Evolutionary conservation across 768 basidiomycete genomes (phyloP).

Genomic region (Piloderma croceum): DNA sequence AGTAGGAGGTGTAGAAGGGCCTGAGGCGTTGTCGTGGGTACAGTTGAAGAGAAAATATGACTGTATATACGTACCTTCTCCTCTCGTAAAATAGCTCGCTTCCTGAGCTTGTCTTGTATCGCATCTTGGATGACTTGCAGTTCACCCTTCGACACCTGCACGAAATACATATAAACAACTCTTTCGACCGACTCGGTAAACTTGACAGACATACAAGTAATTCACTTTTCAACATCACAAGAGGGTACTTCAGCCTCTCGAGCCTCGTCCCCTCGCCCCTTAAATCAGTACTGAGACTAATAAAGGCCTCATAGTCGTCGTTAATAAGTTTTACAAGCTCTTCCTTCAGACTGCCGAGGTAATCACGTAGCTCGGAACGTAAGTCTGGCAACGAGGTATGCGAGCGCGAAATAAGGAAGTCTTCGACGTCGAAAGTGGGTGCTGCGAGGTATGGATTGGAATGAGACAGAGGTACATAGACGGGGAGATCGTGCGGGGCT

Average conservation of each 20-base stretch:
- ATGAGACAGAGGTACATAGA: conserved; percentile 72
- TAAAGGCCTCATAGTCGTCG: conserved; percentile 97
- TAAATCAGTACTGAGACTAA: conserved; percentile 89
- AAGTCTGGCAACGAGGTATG: conserved; percentile 85
- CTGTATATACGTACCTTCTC: conserved; percentile 57
- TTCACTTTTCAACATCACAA: conserved; percentile 55
- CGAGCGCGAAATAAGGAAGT: conserved; percentile 81
- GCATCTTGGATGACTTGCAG: conserved; percentile 64
- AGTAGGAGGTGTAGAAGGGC: conserved; percentile 81
- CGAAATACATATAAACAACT: neutral
- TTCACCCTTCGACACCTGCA: conserved; percentile 56
- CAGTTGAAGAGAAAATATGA: conserved; percentile 1
- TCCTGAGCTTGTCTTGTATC: conserved; percentile 72
- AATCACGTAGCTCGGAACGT: conserved; percentile 80
- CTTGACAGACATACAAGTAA: conserved; percentile 52
- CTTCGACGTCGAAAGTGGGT: conserved; percentile 72
- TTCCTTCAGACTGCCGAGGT: conserved; percentile 78
- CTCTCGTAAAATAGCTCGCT: conserved; percentile 72
- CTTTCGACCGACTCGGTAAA: neutral
- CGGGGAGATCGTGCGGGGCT: conserved; percentile 47
- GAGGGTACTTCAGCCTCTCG: conserved; percentile 59
- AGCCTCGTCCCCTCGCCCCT: conserved; percentile 77
- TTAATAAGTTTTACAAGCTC: conserved; percentile 95
- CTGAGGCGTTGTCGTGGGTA: conserved; percentile 32
- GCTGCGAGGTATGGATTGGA: conserved; percentile 67